Conservation (phyloP, 2,329 filamentous ascomycete genomes). For the Fusarium irregulare region DNA sequence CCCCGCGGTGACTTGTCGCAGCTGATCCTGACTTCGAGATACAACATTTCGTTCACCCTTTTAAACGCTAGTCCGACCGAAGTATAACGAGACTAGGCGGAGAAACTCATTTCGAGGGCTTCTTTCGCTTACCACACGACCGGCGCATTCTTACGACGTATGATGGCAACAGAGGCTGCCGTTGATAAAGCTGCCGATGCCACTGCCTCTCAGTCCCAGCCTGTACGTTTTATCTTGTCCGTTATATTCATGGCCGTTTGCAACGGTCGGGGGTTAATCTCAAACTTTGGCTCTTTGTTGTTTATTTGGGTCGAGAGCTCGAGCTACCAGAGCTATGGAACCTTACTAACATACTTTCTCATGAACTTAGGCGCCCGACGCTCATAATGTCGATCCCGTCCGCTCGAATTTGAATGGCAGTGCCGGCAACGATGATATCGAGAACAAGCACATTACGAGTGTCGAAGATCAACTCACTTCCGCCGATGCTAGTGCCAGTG, state of each 20-base stretch:
- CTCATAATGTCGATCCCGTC: conserved; percentile 61
- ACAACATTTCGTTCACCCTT: conserved; percentile 23
- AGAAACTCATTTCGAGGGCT: conserved; percentile 43
- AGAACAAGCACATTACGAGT: conserved; percentile 67
- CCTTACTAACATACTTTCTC: conserved; percentile 31
- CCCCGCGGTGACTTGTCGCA: conserved; percentile 40
- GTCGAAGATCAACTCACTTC: conserved; percentile 71
- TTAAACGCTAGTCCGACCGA: conserved; percentile 31
- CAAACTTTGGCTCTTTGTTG: not conserved
- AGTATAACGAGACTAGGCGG: conserved; percentile 35
- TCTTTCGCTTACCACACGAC: conserved; percentile 46
- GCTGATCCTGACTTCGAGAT: conserved; percentile 23
- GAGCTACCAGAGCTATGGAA: conserved; percentile 1
- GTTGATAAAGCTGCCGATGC: conserved; percentile 65
- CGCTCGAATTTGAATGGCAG: conserved; percentile 62
- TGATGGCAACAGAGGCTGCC: conserved; percentile 73
- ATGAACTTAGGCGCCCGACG: conserved; percentile 50
- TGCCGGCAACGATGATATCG: conserved; percentile 61
- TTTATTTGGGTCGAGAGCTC: not conserved
- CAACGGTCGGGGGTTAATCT: not conserved
- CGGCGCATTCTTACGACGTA: conserved; percentile 62
- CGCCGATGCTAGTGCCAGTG: conserved; percentile 75
- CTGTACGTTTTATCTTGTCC: conserved; percentile 53
- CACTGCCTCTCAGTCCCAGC: conserved; percentile 60
- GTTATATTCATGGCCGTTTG: not conserved